Conservation (phyloP, 2,329 filamentous ascomycete species). For the Lecanoromycetidae sp. region DNA sequence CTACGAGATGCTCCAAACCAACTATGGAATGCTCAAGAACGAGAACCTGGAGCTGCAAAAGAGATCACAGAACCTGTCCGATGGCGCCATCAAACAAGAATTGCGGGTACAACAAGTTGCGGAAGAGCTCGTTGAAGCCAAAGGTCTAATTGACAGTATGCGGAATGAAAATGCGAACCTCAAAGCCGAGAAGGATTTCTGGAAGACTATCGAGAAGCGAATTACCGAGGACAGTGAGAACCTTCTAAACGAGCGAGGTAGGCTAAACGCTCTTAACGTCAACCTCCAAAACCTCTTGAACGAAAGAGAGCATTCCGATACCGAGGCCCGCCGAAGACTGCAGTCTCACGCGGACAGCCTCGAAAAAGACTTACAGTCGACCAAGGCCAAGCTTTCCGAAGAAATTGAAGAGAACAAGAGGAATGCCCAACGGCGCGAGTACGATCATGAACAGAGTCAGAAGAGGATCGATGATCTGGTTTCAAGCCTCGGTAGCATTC, state of each 20-base stretch:
- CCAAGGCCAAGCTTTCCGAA: slow-evolving; percentile 70
- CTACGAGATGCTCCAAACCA: slow-evolving; percentile 78
- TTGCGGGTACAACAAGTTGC: slow-evolving; percentile 80
- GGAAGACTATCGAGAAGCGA: slow-evolving; percentile 85
- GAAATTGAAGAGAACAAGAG: slow-evolving; percentile 80
- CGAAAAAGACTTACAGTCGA: slow-evolving; percentile 63
- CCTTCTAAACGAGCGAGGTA: slow-evolving; percentile 69
- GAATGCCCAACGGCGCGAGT: slow-evolving; percentile 71
- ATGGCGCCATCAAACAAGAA: slow-evolving; percentile 80
- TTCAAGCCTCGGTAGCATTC: slow-evolving; percentile 61
- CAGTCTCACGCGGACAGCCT: slow-evolving; percentile 66
- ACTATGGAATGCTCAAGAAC: slow-evolving; percentile 67
- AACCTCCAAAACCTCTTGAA: slow-evolving; percentile 84
- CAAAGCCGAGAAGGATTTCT: slow-evolving; percentile 87
- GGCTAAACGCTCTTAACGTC: slow-evolving; percentile 69
- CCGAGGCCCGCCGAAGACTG: slow-evolving; percentile 67
- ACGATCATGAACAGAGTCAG: slow-evolving; percentile 74
- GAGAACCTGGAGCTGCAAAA: slow-evolving; percentile 84
- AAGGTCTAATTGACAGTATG: slow-evolving; percentile 69
- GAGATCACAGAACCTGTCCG: slow-evolving; percentile 61
- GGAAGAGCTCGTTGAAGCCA: slow-evolving; percentile 81
- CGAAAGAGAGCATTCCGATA: slow-evolving; percentile 74
- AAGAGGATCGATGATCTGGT: slow-evolving; percentile 89
- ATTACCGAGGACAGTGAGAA: slow-evolving; percentile 78
- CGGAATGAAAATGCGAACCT: slow-evolving; percentile 84